Conservation (phyloP, 1,284 basidiomycete species). For the Wallemia mellicola region DNA sequence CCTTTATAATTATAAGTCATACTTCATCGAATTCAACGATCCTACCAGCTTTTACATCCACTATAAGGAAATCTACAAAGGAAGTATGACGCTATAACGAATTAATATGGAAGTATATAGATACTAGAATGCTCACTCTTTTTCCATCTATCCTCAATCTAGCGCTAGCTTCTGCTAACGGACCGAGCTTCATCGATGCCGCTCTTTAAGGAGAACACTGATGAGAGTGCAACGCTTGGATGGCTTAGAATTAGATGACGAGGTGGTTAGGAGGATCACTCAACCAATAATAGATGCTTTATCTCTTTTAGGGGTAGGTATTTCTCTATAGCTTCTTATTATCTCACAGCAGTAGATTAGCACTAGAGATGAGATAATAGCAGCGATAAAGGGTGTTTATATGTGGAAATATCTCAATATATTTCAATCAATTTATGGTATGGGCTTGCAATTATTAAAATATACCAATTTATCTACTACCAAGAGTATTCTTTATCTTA, state of each 20-base stretch:
- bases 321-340: neutral
- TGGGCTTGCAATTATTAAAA: neutral
- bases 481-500: neutral
- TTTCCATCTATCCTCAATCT: too few relatives aligned
- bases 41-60: too few relatives aligned
- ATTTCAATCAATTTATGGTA: neutral
- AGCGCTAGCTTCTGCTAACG: too few relatives aligned
- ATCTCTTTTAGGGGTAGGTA: neutral
- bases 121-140: too few relatives aligned
- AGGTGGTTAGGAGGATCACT: neutral
- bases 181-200: too few relatives aligned
- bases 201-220: too few relatives aligned
- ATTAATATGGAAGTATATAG: too few relatives aligned
- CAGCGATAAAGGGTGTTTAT: neutral
- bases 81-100: too few relatives aligned
- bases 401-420: neutral
- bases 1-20: too few relatives aligned
- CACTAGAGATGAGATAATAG: neutral
- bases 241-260: neutral
- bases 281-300: neutral
- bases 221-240: neutral
- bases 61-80: too few relatives aligned
- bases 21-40: too few relatives aligned
- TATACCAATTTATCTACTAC: neutral
- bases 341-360: too few relatives aligned